Base-by-base conservation (phyloP, 495 filamentous ascomycete species). In the Penicillium steckii region DNA sequence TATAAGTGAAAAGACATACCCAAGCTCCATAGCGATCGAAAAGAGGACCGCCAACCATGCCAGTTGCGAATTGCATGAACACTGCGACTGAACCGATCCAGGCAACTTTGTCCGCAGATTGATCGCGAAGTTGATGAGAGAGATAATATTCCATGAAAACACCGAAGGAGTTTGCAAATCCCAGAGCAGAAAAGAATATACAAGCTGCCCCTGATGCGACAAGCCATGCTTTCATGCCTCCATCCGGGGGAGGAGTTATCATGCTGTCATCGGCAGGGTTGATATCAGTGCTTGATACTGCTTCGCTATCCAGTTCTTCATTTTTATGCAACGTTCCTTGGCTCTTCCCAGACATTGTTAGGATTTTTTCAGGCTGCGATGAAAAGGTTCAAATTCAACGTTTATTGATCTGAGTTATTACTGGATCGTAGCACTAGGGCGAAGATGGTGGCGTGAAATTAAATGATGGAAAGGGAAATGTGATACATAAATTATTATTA, bases 21-120 rank as follows among this genome's bases (percentile, higher is more conserved):
- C 15, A 50, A 15, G 46, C 68, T 64, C 33, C 33, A 7, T 18
- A 37, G n/a, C 33, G 33, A 8, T 37, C 33, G n/a, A 37, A 37
- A 37, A 37, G 33, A 37, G 33, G 33, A n/a, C 33, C 33, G 18
- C 33, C 33, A 21, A 80, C 42, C 4, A 64, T 53, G 19, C 77
- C 80, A 12, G 57, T 48, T n/a, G 64, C 53, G 53, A 84, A 82
- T 25, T 73, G 64, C 24, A 79, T 49, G 53, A 81, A 84, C 2
- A 64, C 48, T 8, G 66, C 40, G 8, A 83, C 48, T 0, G 81
- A 83, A 5, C 81, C 80, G 44, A 85, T 81, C 82, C 81, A 85
- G 18, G 80, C 69, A 21, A 83, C 60, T 10, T 73, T 48, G 47
- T 76, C 74, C n/a, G 75, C 51, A 1, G 71, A 55, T 7, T 78